phyloP scores from a whole-genome alignment of 352 stramenopile genomes.

The Saprolegnia parasitica region DNA sequence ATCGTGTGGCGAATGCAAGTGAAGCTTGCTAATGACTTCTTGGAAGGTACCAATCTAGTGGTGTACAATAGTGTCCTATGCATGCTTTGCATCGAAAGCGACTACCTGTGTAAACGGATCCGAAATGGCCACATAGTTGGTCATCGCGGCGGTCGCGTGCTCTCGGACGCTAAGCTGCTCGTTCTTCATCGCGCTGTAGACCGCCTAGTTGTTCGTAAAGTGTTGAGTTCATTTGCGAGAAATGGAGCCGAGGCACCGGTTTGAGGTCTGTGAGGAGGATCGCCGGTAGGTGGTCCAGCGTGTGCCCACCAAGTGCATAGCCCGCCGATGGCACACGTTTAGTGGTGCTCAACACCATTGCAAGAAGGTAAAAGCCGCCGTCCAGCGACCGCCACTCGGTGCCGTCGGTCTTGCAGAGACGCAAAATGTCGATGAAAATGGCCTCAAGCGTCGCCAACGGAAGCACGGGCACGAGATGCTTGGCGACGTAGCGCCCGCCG shows the following conservation, averaged over 20 bases:
- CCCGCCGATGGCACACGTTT: slow-evolving; percentile 2
- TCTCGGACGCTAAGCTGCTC: slow-evolving; percentile 57
- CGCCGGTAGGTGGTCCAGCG: slow-evolving; percentile 27
- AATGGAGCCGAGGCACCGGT: background rate
- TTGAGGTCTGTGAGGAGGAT: slow-evolving; percentile 23
- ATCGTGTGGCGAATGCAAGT: slow-evolving; percentile 42
- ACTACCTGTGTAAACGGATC: slow-evolving; percentile 47
- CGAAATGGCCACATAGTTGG: slow-evolving; percentile 43
- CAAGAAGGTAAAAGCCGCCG: slow-evolving; percentile 35
- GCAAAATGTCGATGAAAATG: slow-evolving; percentile 44
- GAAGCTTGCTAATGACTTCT: slow-evolving; percentile 71
- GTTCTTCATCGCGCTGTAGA: slow-evolving; percentile 56
- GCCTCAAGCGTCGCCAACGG: slow-evolving; percentile 37
- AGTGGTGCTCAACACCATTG: slow-evolving; percentile 29
- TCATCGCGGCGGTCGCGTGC: slow-evolving; percentile 44
- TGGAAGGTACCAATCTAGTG: slow-evolving; percentile 42
- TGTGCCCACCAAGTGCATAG: slow-evolving; percentile 36
- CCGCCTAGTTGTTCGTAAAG: slow-evolving; percentile 42
- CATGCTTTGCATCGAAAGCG: background rate
- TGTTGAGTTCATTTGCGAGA: slow-evolving; percentile 34
- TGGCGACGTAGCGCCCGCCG: slow-evolving; percentile 30
- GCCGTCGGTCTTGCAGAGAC: slow-evolving; percentile 30
- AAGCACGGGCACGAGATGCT: slow-evolving; percentile 30
- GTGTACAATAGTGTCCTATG: background rate
- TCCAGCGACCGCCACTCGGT: slow-evolving; percentile 16